A percentile compares a stretch with the other conserved stretches of the same genome.
These are phyloP conservation scores for Anisodus acutangulus DNA, from an alignment of 257 asterid genomes.

Conservation along the genomic window DNA sequence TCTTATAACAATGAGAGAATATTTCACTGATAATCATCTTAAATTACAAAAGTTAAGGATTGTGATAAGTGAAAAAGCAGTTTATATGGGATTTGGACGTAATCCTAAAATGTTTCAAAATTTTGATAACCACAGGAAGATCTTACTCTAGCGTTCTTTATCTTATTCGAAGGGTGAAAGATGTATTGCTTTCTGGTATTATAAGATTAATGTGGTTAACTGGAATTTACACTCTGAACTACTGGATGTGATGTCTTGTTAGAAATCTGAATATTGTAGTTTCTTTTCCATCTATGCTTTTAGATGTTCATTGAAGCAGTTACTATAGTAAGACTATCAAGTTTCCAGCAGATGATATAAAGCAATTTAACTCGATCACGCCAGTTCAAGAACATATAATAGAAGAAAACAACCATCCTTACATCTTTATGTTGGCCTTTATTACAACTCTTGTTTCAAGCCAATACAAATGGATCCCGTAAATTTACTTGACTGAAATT, in stretches of 20 bases:
- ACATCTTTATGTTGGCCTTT: too few relatives aligned
- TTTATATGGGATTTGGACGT: not conserved
- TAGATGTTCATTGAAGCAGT: not conserved
- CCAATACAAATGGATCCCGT: not conserved
- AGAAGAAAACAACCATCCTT: not conserved
- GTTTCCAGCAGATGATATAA: conserved; percentile 6
- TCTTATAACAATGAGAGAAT: not conserved
- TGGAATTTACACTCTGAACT: too few relatives aligned
- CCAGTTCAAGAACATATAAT: conserved; percentile 5
- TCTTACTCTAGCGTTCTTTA: too few relatives aligned
- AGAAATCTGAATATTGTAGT: not conserved
- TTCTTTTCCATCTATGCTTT: not conserved
- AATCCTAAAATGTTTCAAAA: too few relatives aligned
- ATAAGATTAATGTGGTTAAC: too few relatives aligned
- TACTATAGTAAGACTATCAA: not conserved
- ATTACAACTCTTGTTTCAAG: not conserved
- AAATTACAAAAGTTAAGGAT: too few relatives aligned
- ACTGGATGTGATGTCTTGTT: too few relatives aligned
- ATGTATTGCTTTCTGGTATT: too few relatives aligned
- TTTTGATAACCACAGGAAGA: too few relatives aligned
- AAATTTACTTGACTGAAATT: not conserved
- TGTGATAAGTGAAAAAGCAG: too few relatives aligned
- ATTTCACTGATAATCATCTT: not conserved
- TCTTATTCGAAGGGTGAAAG: too few relatives aligned
- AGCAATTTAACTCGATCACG: not conserved